Evolutionary conservation across 2,329 filamentous ascomycete species (phyloP).

Genomic region (Helicocarpus griseus): DNA sequence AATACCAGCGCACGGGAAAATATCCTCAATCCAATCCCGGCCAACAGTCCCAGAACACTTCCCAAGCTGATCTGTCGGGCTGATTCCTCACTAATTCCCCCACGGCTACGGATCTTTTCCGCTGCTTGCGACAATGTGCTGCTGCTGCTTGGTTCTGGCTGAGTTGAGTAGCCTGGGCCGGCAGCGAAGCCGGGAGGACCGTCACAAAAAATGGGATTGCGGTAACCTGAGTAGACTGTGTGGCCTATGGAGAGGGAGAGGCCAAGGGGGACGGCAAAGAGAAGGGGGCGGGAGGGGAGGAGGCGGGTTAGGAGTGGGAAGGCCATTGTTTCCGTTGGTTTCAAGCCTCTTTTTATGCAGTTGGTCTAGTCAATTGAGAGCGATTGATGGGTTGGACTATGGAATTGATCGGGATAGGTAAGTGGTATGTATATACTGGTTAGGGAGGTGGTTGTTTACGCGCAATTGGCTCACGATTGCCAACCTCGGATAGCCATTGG

Average conservation of each 20-base stretch:
- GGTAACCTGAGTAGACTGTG: too few relatives aligned
- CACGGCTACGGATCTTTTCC: neutral
- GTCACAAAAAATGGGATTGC: slow-evolving; percentile 22
- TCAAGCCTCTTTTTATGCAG: neutral
- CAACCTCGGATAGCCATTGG: neutral
- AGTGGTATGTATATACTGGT: neutral
- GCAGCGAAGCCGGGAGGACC: neutral
- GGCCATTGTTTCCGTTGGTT: slow-evolving; percentile 9
- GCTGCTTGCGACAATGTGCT: slow-evolving; percentile 17
- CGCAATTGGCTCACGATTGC: neutral
- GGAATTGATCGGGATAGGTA: neutral
- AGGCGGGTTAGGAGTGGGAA: slow-evolving; percentile 12
- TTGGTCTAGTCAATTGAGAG: neutral
- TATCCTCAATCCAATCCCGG: slow-evolving; percentile 34
- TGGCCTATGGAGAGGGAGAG: slow-evolving; percentile 25
- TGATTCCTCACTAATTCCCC: slow-evolving; percentile 22
- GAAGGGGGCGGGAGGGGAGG: slow-evolving; percentile 10
- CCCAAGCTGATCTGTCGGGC: slow-evolving; percentile 38
- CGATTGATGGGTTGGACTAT: neutral
- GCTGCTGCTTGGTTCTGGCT: slow-evolving; percentile 2
- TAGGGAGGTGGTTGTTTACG: neutral
- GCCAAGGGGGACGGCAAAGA: slow-evolving; percentile 19
- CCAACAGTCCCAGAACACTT: slow-evolving; percentile 35
- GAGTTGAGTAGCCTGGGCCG: neutral
- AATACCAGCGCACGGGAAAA: slow-evolving; percentile 37